Conservation (phyloP, 495 filamentous ascomycete species). For the Hypoxylon subgilvum region DNA sequence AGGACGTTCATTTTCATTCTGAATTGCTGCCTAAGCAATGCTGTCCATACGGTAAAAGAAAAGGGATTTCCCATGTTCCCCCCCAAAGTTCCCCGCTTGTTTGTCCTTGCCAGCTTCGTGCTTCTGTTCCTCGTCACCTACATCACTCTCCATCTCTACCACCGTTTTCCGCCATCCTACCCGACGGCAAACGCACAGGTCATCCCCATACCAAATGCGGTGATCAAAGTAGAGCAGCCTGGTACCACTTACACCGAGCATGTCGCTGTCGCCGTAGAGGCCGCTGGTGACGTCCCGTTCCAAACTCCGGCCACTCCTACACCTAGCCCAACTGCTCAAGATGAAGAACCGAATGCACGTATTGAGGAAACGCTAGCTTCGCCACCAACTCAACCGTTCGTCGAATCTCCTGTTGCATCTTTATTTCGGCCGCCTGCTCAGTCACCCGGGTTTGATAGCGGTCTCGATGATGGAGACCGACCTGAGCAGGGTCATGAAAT, state of each 20-base stretch:
- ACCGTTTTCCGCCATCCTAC: constrained; percentile 25
- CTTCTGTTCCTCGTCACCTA: constrained; percentile 34
- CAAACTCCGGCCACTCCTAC: not conserved
- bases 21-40: constrained; percentile 27
- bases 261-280: not conserved
- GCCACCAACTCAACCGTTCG: too few species aligned
- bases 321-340: not conserved
- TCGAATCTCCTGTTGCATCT: too few species aligned
- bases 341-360: not conserved
- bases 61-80: constrained; percentile 31
- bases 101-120: constrained; percentile 28
- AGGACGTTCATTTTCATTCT: too few species aligned
- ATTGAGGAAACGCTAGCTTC: not conserved
- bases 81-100: constrained; percentile 29
- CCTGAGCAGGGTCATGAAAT: not conserved
- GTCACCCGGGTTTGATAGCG: not conserved
- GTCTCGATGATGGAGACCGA: not conserved
- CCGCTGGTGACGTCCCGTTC: not conserved
- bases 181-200: constrained; percentile 11
- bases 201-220: constrained; percentile 17
- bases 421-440: not conserved
- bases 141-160: constrained; percentile 31
- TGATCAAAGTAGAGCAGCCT: not conserved
- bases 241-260: not conserved
- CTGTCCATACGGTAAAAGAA: constrained; percentile 16